Evolutionary conservation across 2,329 filamentous ascomycete species (phyloP).

Genomic region (Fusarium sulawesiense): DNA sequence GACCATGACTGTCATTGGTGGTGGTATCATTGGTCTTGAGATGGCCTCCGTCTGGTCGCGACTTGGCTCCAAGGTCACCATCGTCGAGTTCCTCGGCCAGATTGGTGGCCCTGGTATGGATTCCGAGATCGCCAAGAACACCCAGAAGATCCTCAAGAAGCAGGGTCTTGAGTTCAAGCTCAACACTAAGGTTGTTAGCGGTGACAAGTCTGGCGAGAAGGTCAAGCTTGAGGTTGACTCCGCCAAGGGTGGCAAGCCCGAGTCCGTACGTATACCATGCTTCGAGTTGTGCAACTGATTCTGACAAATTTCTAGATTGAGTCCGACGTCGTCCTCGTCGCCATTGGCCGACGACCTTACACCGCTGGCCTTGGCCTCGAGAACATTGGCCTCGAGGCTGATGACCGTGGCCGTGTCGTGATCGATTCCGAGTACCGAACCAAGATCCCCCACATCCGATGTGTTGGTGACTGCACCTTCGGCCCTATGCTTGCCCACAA

Average conservation of each 20-base stretch:
- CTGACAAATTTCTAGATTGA: slow-evolving; percentile 72
- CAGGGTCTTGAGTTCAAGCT: slow-evolving; percentile 99
- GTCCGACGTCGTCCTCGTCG: slow-evolving; percentile 94
- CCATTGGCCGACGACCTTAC: slow-evolving; percentile 96
- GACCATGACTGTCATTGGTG: slow-evolving; percentile 96
- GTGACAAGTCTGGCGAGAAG: slow-evolving; percentile 81
- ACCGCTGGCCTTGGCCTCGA: slow-evolving; percentile 91
- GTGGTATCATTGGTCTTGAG: slow-evolving; percentile 98
- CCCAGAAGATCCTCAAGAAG: slow-evolving; percentile 93
- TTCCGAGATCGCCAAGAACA: slow-evolving; percentile 86
- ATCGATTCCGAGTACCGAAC: slow-evolving; percentile 99
- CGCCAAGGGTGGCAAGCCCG: slow-evolving; percentile 94
- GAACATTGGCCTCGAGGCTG: slow-evolving; percentile 90
- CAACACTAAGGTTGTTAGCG: slow-evolving; percentile 91
- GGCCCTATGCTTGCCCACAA: slow-evolving; percentile 99
- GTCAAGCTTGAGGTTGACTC: slow-evolving; percentile 89
- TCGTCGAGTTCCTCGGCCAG: slow-evolving; percentile 95
- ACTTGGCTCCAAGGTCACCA: slow-evolving; percentile 92
- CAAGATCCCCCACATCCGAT: slow-evolving; percentile 96
- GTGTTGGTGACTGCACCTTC: slow-evolving; percentile 95
- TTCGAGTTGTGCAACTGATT: slow-evolving; percentile 1
- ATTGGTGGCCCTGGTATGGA: slow-evolving; percentile 99
- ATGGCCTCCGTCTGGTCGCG: slow-evolving; percentile 99
- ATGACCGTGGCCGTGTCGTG: slow-evolving; percentile 93
- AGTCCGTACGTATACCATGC: slow-evolving; percentile 74